Conservation (phyloP, 2,329 filamentous ascomycete genomes). For the Ramularia endophylla region DNA sequence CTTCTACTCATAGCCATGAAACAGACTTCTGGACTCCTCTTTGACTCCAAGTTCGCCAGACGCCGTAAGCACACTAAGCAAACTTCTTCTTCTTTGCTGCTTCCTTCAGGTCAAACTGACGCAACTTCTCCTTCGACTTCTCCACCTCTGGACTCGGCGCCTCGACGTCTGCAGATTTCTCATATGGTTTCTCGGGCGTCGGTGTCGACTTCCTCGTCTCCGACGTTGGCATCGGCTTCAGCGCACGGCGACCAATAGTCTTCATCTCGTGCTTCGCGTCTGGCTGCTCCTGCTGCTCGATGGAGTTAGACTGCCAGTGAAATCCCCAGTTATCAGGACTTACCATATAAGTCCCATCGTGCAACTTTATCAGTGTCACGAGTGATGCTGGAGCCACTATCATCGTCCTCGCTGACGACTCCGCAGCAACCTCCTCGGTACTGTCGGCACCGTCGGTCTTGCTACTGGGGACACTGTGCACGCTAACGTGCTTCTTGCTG, state of each 20-base stretch:
- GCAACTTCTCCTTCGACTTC: constrained; percentile 1
- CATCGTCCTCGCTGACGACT: neutral
- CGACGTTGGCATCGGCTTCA: constrained; percentile 64
- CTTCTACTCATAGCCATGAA: no score
- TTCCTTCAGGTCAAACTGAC: constrained; percentile 16
- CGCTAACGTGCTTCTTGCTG: neutral
- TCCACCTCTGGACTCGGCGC: constrained; percentile 3
- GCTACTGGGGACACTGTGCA: neutral
- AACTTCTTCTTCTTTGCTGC: constrained; percentile 6
- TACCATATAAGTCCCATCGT: no score
- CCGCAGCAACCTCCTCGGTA: neutral
- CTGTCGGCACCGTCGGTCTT: neutral
- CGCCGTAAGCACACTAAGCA: constrained; percentile 1
- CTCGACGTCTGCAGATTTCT: neutral
- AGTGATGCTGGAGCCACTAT: no score
- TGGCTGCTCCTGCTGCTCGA: no score
- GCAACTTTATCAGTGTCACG: no score
- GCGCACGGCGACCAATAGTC: neutral
- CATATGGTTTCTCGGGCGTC: neutral
- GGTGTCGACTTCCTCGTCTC: constrained; percentile 63
- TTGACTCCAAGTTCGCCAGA: constrained; percentile 8
- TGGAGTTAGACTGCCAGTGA: no score
- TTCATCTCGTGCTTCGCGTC: no score
- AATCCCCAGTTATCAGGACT: no score
- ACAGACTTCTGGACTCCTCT: constrained; percentile 1